A percentile compares a stretch with the other conserved stretches of the same genome.
Evolutionary conservation across 2,329 filamentous ascomycete genomes (phyloP).

Genomic region (Aspergillus sp.): DNA sequence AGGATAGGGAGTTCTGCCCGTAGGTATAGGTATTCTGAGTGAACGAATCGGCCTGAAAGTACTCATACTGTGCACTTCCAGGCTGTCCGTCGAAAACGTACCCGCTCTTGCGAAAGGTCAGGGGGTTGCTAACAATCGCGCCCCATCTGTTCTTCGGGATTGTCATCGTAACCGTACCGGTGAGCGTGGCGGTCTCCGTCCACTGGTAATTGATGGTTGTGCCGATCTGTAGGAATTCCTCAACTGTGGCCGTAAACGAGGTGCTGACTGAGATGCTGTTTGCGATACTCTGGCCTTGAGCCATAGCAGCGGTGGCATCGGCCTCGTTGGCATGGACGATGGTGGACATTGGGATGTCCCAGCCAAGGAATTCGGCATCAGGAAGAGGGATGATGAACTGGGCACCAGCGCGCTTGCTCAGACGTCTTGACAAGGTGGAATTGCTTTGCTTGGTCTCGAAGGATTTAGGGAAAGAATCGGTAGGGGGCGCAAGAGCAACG

Average conservation of each 20-base stretch:
- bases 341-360: conserved; percentile 14
- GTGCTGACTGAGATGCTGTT: conserved; percentile 9
- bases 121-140: conserved; percentile 12
- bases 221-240: conserved; percentile 6
- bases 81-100: conserved; percentile 13
- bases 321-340: conserved; percentile 11
- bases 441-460: not conserved
- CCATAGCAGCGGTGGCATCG: conserved; percentile 9
- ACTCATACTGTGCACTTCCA: conserved; percentile 7
- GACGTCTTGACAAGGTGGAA: conserved; percentile 3
- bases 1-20: conserved; percentile 3
- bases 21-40: conserved; percentile 5
- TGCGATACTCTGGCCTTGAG: conserved; percentile 8
- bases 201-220: conserved; percentile 4
- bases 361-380: conserved; percentile 12
- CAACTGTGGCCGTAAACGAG: conserved; percentile 3
- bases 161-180: conserved; percentile 14
- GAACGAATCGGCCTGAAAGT: conserved; percentile 12
- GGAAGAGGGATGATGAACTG: conserved; percentile 11
- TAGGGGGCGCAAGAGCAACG: not conserved
- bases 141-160: conserved; percentile 13
- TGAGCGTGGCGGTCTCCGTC: conserved; percentile 7
- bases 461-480: conserved; percentile 1
- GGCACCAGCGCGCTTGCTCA: not conserved
- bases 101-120: conserved; percentile 9